These are phyloP conservation scores for Sphaerobolus stellatus DNA, from an alignment of 1,284 basidiomycete genomes.

Conservation along the genomic window DNA sequence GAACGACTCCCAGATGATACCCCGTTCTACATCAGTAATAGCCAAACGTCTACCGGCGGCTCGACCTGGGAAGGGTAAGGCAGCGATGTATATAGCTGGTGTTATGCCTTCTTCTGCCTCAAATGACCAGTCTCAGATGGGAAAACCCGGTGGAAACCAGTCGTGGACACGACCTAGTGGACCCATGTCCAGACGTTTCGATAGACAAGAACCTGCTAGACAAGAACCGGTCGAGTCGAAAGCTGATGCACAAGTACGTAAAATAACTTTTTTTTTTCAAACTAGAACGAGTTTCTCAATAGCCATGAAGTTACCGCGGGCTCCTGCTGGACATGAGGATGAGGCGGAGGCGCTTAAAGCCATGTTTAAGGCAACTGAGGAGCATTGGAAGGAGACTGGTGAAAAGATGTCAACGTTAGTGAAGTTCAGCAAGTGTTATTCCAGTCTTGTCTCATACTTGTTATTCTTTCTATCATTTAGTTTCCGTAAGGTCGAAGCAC, in stretches of 20 bases:
- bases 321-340: slow-evolving; percentile 54
- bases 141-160: slow-evolving; percentile 28
- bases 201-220: slow-evolving; percentile 66
- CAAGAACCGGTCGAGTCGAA: slow-evolving; percentile 5
- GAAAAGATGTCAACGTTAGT: slow-evolving; percentile 97
- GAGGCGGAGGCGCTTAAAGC: slow-evolving; percentile 90
- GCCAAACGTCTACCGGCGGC: slow-evolving; percentile 86
- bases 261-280: slow-evolving; percentile 18
- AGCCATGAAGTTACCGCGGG: slow-evolving; percentile 9
- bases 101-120: slow-evolving; percentile 45
- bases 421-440: slow-evolving; percentile 35
- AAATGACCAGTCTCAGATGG: slow-evolving; percentile 17
- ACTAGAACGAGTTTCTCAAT: background rate
- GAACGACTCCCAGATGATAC: slow-evolving; percentile 89
- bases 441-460: slow-evolving; percentile 70
- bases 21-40: slow-evolving; percentile 91
- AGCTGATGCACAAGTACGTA: slow-evolving; percentile 21
- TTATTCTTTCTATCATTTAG: slow-evolving; percentile 25
- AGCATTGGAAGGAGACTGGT: slow-evolving; percentile 95
- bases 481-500: slow-evolving; percentile 22
- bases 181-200: slow-evolving; percentile 87
- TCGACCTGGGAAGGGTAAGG: slow-evolving; percentile 89
- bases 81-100: slow-evolving; percentile 78
- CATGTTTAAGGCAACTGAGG: slow-evolving; percentile 90
- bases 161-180: slow-evolving; percentile 57